Evolutionary conservation across 1,284 basidiomycete genomes (phyloP).

Genomic region (Marasmius oreades): DNA sequence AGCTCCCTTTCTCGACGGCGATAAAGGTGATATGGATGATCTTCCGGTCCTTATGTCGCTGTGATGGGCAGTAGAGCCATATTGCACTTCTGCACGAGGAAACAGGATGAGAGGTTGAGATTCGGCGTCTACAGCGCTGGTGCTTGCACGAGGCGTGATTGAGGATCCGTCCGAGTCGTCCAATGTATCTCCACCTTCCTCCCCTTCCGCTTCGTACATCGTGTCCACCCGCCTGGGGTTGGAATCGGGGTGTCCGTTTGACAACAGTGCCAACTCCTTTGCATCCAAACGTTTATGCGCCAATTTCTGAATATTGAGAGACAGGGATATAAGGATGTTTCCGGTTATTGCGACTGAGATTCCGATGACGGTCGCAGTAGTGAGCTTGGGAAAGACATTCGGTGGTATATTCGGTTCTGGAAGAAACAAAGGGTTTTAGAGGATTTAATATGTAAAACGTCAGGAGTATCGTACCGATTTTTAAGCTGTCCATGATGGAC

Average conservation of each 20-base stretch:
- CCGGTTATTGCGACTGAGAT: slow-evolving; percentile 83
- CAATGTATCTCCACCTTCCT: slow-evolving; percentile 25
- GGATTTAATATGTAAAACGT: background rate
- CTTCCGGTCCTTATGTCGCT: slow-evolving; percentile 11
- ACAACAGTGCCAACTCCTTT: slow-evolving; percentile 19
- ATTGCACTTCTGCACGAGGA: slow-evolving; percentile 14
- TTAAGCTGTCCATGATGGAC: too few species aligned
- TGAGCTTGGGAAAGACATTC: slow-evolving; percentile 51
- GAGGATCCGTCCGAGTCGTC: background rate
- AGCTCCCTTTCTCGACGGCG: slow-evolving; percentile 12
- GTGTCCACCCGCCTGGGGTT: slow-evolving; percentile 18
- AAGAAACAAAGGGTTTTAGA: background rate
- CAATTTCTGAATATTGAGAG: slow-evolving; percentile 89
- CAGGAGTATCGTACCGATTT: background rate
- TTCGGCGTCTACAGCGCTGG: slow-evolving; percentile 16
- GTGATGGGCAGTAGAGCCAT: slow-evolving; percentile 21
- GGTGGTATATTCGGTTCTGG: slow-evolving; percentile 1
- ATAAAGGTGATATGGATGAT: slow-evolving; percentile 20
- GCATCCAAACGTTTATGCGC: slow-evolving; percentile 76
- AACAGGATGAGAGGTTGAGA: slow-evolving; percentile 25
- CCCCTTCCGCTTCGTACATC: slow-evolving; percentile 18
- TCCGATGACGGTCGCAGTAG: slow-evolving; percentile 66
- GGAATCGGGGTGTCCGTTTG: background rate
- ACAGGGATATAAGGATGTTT: slow-evolving; percentile 87
- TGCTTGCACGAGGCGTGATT: background rate